Evolutionary conservation across 805 yeast genomes (phyloP), one percentile per base, ranked within the genome.

Genomic region (Zygoascus bituminiphila): DNA sequence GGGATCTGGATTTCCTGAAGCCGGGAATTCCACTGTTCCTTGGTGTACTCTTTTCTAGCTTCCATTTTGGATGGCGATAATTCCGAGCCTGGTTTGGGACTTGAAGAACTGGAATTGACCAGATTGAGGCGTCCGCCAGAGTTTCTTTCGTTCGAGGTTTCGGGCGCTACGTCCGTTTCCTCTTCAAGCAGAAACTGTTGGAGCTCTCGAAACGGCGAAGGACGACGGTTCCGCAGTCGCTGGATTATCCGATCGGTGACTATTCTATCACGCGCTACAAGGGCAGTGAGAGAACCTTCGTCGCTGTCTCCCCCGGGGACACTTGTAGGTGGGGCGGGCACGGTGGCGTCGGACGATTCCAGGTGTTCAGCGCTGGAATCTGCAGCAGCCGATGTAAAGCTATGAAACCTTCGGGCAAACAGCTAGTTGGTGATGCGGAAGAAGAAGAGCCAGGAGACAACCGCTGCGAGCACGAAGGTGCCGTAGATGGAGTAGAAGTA

Each of bases 11-110:
- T 54, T 24, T 50, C 57, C 15, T 54, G 50, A 33, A 59, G 49
- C 42, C 57, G 54, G 25, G 51, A 51, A n/a, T 57, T 57, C 65
- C 65, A 62, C 37, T 59, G 58, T 40, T 58, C 60, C 29, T 49
- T 54, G 10, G 54, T 49, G 36, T 58, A 60, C 25, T 49, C 44
- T 22, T 46, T 46, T 15, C 43, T 47, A 5, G 49, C 25, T 14
- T 14, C 25, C 44, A 24, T 41, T 36, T 36, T 36, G 5, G 39
- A 12, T 5, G 14, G 21, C 4, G 22, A 12, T n/a, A 3, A 17
- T 3, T 4, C 5, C 14, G 39, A 36, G 15, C 15, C 15, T 2
- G 33, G 33, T 5, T 19, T 19, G 17, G 5, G 14, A 12, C 7
- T 17, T 36, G 39, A 15, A 12, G 15, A 15, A 12, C 22, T 12